These are phyloP conservation scores for Wallacemonas sp. DNA, from an alignment of 208 protist species.

Conservation along the genomic window DNA sequence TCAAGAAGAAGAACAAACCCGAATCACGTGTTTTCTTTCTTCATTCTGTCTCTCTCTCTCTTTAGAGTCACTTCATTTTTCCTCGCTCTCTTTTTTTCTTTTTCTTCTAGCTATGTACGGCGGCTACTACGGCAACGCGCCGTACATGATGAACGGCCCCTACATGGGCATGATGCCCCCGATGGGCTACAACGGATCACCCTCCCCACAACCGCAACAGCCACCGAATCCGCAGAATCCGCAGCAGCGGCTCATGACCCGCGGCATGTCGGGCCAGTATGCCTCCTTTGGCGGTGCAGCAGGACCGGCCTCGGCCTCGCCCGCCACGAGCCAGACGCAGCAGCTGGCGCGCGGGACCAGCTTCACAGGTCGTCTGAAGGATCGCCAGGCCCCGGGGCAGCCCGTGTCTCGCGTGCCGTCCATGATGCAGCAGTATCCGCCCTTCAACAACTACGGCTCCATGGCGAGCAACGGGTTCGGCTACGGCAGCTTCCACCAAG, in stretches of 20 bases:
- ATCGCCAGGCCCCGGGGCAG: not conserved
- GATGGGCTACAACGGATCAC: constrained; percentile 1
- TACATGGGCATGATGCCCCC: constrained; percentile 16
- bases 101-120: constrained; percentile 29
- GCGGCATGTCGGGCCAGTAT: constrained; percentile 5
- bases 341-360: constrained; percentile 7
- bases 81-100: constrained; percentile 20
- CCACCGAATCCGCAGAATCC: no score
- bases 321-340: not conserved
- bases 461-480: constrained; percentile 13
- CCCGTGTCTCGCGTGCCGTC: not conserved
- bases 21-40: not conserved
- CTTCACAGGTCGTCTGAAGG: not conserved
- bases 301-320: constrained; percentile 8
- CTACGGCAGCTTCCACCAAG: constrained; percentile 7
- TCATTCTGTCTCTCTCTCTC: constrained; percentile 4
- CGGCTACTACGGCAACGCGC: constrained; percentile 21
- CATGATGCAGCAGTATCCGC: constrained; percentile 14
- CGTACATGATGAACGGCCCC: constrained; percentile 29
- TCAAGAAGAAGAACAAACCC: no score
- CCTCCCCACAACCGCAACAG: not conserved
- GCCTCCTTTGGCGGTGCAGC: constrained; percentile 1
- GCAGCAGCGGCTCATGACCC: constrained; percentile 10
- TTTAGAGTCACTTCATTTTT: not conserved
- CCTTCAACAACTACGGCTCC: constrained; percentile 6